phyloP scores from a whole-genome alignment of 768 basidiomycete species.

The Leccinum subgranulosum region DNA sequence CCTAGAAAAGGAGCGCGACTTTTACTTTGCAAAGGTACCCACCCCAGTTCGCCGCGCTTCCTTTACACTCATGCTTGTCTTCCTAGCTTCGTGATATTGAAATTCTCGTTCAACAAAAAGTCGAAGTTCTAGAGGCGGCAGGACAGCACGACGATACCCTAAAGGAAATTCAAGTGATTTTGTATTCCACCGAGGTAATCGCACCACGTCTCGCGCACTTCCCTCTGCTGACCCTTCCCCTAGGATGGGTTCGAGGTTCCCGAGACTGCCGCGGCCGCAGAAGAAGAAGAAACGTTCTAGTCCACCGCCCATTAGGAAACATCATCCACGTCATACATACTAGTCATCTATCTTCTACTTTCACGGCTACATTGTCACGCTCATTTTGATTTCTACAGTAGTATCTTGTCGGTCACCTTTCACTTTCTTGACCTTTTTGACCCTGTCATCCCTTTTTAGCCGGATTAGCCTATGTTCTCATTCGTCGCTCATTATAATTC shows the following conservation, averaged over 20 bases:
- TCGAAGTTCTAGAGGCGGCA: conserved; percentile 57
- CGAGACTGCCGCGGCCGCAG: conserved; percentile 49
- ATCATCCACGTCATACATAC: conserved; percentile 10
- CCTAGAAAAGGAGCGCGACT: conserved; percentile 95
- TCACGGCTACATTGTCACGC: conserved; percentile 12
- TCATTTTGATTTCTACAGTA: conserved; percentile 15
- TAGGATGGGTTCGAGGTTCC: conserved; percentile 96
- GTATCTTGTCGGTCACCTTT: conserved; percentile 9
- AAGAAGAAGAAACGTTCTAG: conserved; percentile 82
- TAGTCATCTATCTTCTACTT: conserved; percentile 3
- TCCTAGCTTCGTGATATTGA: conserved; percentile 93
- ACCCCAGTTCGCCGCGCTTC: conserved; percentile 3
- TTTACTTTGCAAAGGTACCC: conserved; percentile 95
- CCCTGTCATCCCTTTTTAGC: background rate
- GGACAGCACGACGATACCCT: conserved; percentile 61
- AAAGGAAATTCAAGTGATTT: conserved; percentile 82
- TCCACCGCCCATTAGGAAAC: conserved; percentile 5
- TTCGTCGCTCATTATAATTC: conserved; percentile 23
- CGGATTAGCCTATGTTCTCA: conserved; percentile 20
- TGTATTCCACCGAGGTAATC: conserved; percentile 92
- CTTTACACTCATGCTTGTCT: conserved; percentile 1
- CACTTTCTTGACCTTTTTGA: conserved; percentile 9
- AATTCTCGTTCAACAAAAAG: conserved; percentile 81
- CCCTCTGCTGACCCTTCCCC: conserved; percentile 7
- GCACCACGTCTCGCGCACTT: conserved; percentile 16